Evolutionary conservation across 2,329 filamentous ascomycete genomes (phyloP), one percentile per base, ranked within the genome.

Genomic region (Ophidiomyces ophidiicola): DNA sequence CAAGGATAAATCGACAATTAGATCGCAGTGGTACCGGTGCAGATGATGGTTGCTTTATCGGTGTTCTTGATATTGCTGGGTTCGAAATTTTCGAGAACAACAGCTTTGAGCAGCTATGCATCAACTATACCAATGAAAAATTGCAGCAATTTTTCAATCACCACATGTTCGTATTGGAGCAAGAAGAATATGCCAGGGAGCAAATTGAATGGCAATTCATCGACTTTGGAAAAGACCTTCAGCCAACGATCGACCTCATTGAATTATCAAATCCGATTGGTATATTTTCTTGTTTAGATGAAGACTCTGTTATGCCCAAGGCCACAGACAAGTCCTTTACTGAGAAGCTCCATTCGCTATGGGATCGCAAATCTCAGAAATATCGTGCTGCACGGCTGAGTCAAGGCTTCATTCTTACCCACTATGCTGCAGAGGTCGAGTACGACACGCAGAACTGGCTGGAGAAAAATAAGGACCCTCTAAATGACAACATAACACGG

Each of bases 171-270:
- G 90, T 98, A 6, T 70, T 98, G 5, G 90, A 98, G 58, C 90
- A 98, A 55, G 90, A 98, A 59, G 90, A 98, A 59, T 98, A 98
- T 59, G 87, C 90, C 6, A 72, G 88, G 33, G 90, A 98, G 57
- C 84, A 94, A 60, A 98, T 98, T 50, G 90, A 98, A 62, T 98
- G 90, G 90, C 86, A 96, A 55, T 98, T 98, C 58, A 98, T 98
- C 55, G 90, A 98, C 60, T 98, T 98, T 56, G 90, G 90, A 12
- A 86, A 87, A 45, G 90, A 98, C 55, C 69, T 98, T 18, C 92
- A 98, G 58, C 90, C 90, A 0, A 98, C 90, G 0, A 98, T 98
- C 50, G 90, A 98, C 53, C 70, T 98, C 31, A 98, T 98, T 47
- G 90, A 98, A 61, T 62, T 98, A 23, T 75, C 90, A 0, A 98